Evolutionary conservation across 75 land plant genomes (phyloP).

Genomic region (Pinus albicaulis): DNA sequence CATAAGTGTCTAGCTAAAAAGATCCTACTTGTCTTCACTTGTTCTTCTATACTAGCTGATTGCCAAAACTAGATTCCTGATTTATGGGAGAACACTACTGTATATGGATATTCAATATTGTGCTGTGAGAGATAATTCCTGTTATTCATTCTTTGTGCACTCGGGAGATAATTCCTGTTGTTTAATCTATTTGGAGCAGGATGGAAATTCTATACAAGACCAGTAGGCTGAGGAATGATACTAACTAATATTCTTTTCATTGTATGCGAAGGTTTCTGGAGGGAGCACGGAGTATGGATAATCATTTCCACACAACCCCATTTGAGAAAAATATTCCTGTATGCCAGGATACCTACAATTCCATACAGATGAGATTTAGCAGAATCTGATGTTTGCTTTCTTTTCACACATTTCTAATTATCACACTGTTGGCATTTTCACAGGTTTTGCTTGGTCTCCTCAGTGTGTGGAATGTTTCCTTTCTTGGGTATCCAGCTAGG

Average conservation of each 20-base stretch:
- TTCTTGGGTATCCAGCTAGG: conserved; percentile 92
- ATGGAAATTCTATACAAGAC: not conserved
- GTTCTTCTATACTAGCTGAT: too few species aligned
- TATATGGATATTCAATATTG: too few species aligned
- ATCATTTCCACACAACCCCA: conserved; percentile 72
- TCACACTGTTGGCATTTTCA: not conserved
- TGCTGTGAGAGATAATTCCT: not conserved
- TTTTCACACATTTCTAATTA: not conserved
- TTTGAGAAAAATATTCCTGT: conserved; percentile 89
- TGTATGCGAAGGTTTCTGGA: conserved; percentile 63
- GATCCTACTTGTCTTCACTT: too few species aligned
- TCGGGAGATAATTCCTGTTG: not conserved
- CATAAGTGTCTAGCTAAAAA: too few species aligned
- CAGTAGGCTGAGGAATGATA: not conserved
- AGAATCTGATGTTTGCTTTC: not conserved
- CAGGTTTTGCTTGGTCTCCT: conserved; percentile 94
- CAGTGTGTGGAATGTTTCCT: conserved; percentile 97
- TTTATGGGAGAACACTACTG: too few species aligned
- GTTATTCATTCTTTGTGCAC: not conserved
- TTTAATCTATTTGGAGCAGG: not conserved
- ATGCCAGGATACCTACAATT: conserved; percentile 17
- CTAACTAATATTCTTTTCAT: not conserved
- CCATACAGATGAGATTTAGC: not conserved
- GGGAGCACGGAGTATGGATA: conserved; percentile 92
- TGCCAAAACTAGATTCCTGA: too few species aligned